These are phyloP conservation scores for Penicillium goetzii DNA, from an alignment of 495 filamentous ascomycete genomes.

Conservation along the genomic window DNA sequence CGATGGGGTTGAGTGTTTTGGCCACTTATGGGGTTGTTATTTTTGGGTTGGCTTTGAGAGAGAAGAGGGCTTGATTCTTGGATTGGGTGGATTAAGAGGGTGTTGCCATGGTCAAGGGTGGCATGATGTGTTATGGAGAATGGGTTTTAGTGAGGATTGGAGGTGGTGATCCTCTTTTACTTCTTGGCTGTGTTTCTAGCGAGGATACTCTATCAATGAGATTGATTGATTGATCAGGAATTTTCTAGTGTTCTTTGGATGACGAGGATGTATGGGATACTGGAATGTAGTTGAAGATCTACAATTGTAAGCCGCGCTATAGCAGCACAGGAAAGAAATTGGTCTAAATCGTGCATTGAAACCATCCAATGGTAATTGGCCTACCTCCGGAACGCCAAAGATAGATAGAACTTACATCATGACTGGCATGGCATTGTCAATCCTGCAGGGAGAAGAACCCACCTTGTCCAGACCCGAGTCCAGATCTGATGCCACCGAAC, in stretches of 20 bases:
- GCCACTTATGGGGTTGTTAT: conserved; percentile 67
- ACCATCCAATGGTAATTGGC: conserved; percentile 12
- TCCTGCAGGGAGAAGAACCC: conserved; percentile 6
- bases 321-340: background rate
- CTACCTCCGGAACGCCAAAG: conserved; percentile 27
- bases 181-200: conserved; percentile 16
- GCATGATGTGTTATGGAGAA: background rate
- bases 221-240: background rate
- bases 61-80: conserved; percentile 26
- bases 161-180: background rate
- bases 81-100: background rate
- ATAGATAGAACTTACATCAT: conserved; percentile 29
- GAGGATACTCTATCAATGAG: conserved; percentile 12
- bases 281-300: background rate
- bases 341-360: conserved; percentile 4
- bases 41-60: conserved; percentile 59
- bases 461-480: conserved; percentile 9
- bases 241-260: background rate
- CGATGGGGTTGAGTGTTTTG: conserved; percentile 68
- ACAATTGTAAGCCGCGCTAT: background rate
- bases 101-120: no score
- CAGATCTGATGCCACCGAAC: conserved; percentile 11
- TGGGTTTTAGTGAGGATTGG: background rate
- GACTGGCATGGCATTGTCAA: conserved; percentile 18
- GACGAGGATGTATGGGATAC: background rate